These are phyloP conservation scores for Nosema bombycis DNA, from an alignment of 371 early-diverging fungal species.

Conservation along the genomic window DNA sequence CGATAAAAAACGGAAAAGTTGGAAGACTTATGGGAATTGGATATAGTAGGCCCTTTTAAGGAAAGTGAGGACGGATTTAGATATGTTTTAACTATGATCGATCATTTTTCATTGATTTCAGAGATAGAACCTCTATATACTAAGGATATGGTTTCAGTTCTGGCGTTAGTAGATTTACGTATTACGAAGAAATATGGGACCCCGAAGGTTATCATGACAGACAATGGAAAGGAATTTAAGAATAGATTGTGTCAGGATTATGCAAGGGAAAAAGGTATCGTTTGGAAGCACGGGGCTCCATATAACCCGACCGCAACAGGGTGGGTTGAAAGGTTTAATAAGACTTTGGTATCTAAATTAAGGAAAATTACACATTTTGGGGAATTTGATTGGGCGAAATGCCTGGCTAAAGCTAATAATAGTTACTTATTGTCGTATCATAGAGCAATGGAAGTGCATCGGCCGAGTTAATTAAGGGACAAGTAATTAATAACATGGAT, in stretches of 20 bases:
- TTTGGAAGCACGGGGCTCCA: slow-evolving; percentile 10
- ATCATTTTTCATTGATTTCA: slow-evolving; percentile 2
- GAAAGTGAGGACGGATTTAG: not conserved
- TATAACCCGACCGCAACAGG: slow-evolving; percentile 21
- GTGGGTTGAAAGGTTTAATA: slow-evolving; percentile 33
- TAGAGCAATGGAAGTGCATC: slow-evolving; percentile 29
- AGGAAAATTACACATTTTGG: slow-evolving; percentile 31
- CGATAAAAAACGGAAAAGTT: not conserved
- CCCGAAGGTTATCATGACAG: slow-evolving; percentile 10
- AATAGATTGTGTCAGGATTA: slow-evolving; percentile 1
- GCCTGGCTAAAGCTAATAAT: not conserved
- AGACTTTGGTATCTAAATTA: slow-evolving; percentile 6
- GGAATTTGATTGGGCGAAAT: slow-evolving; percentile 18
- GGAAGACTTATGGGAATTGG: slow-evolving; percentile 23
- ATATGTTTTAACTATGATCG: slow-evolving; percentile 19
- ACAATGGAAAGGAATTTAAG: slow-evolving; percentile 36
- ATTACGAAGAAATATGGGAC: slow-evolving; percentile 21
- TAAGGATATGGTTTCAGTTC: slow-evolving; percentile 11
- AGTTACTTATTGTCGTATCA: slow-evolving; percentile 1
- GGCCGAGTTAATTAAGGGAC: not conserved
- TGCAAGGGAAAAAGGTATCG: not conserved
- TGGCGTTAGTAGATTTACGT: not conserved
- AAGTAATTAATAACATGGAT: not conserved
- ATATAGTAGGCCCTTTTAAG: slow-evolving; percentile 23
- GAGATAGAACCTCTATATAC: slow-evolving; percentile 10